Percentiles rank a stretch among this genome's conserved stretches.
These are phyloP conservation scores for Centrapalus pauciflorus DNA, from an alignment of 129 eudicot genomes.

Conservation along the genomic window DNA sequence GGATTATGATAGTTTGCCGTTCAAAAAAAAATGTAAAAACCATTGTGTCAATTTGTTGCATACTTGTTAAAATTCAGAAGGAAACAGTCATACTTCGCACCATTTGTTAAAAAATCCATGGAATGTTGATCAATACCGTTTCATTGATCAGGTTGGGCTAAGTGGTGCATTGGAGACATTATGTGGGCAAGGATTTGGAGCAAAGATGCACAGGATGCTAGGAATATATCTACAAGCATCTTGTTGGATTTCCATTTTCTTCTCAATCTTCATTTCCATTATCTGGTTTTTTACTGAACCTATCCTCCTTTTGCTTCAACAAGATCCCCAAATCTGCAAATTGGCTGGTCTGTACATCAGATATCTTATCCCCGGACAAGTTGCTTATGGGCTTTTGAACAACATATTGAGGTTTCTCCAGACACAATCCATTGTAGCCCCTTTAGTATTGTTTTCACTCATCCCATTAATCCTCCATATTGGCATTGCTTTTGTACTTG, in stretches of 20 bases:
- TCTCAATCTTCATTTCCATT: conserved; percentile 46
- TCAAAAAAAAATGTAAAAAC: not conserved
- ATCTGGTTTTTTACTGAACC: conserved; percentile 69
- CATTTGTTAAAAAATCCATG: too few species aligned
- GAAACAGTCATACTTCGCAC: not conserved
- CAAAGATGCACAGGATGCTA: conserved; percentile 46
- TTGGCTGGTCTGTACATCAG: conserved; percentile 56
- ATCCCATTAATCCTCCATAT: conserved; percentile 53
- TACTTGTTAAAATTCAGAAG: not conserved
- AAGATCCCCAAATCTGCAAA: conserved; percentile 60
- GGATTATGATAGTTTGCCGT: too few species aligned
- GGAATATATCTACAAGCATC: conserved; percentile 84
- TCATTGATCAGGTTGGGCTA: conserved; percentile 54
- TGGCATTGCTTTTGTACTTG: conserved; percentile 48
- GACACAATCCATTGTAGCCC: conserved; percentile 62
- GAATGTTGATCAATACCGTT: not conserved
- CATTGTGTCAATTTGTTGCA: not conserved
- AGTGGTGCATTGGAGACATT: conserved; percentile 92
- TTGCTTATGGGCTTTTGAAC: conserved; percentile 59
- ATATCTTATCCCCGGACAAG: conserved; percentile 64
- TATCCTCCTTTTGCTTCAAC: conserved; percentile 48
- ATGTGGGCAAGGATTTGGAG: conserved; percentile 97
- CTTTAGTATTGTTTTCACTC: conserved; percentile 56
- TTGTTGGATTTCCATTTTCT: conserved; percentile 55
- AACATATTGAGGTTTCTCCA: conserved; percentile 80